Conservation (phyloP, 768 basidiomycete genomes). For the Lactifluus volemus region DNA sequence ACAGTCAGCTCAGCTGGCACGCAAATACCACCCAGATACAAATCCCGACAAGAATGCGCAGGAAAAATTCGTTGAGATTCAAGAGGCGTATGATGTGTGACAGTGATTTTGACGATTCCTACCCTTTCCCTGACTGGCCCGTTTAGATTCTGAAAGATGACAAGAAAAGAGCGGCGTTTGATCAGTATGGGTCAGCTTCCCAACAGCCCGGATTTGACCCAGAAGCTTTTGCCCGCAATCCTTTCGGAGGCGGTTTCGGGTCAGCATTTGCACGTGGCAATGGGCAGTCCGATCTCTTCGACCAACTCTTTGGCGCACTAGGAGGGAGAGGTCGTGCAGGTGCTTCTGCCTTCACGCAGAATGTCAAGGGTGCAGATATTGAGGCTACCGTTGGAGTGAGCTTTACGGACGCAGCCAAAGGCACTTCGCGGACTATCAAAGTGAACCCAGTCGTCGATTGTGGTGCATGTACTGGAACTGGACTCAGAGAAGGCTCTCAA, state of each 20-base stretch:
- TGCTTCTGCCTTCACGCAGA: constrained; percentile 35
- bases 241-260: constrained; percentile 35
- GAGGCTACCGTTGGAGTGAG: constrained; percentile 66
- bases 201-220: constrained; percentile 94
- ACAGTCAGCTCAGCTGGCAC: constrained; percentile 66
- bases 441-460: constrained; percentile 81
- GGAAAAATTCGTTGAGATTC: constrained; percentile 93
- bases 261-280: constrained; percentile 44
- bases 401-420: constrained; percentile 96
- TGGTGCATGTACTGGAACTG: constrained; percentile 73
- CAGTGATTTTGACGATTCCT: constrained; percentile 6
- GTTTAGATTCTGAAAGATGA: constrained; percentile 85
- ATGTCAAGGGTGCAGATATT: constrained; percentile 66
- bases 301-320: constrained; percentile 73
- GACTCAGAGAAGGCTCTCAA: constrained; percentile 81
- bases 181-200: constrained; percentile 88
- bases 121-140: constrained; percentile 1
- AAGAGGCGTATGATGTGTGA: constrained; percentile 91
- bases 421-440: constrained; percentile 64
- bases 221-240: constrained; percentile 49
- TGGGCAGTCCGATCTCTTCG: constrained; percentile 62
- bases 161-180: constrained; percentile 83
- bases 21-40: constrained; percentile 97
- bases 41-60: constrained; percentile 88
- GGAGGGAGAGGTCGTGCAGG: constrained; percentile 39